phyloP scores from a whole-genome alignment of 805 yeast species.

The Candida rishiriensis region DNA sequence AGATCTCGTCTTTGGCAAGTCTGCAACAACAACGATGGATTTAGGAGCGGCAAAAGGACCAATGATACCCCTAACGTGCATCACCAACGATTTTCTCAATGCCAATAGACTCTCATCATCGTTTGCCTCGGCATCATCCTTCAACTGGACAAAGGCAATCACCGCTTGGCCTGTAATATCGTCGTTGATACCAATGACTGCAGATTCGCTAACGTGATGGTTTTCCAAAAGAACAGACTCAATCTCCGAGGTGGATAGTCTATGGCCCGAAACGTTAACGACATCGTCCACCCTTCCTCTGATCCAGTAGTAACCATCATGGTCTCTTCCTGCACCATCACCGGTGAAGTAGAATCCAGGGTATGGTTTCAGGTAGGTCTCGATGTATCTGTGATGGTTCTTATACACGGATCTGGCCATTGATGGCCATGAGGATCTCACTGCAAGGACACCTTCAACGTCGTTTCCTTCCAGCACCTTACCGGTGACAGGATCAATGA shows the following conservation, averaged over 20 bases:
- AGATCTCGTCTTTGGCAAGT: slow-evolving; percentile 96
- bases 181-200: slow-evolving; percentile 80
- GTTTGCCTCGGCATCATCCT: slow-evolving; percentile 39
- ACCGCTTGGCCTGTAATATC: slow-evolving; percentile 87
- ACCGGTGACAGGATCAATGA: slow-evolving; percentile 73
- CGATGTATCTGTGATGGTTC: slow-evolving; percentile 69
- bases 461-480: slow-evolving; percentile 62
- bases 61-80: slow-evolving; percentile 87
- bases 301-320: slow-evolving; percentile 82
- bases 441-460: slow-evolving; percentile 77
- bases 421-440: slow-evolving; percentile 77
- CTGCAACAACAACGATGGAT: slow-evolving; percentile 71
- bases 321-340: slow-evolving; percentile 85
- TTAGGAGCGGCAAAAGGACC: slow-evolving; percentile 98
- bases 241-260: slow-evolving; percentile 85
- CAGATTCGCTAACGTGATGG: slow-evolving; percentile 66
- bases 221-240: slow-evolving; percentile 80
- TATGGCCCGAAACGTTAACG: slow-evolving; percentile 81
- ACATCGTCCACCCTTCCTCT: slow-evolving; percentile 86
- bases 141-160: slow-evolving; percentile 74
- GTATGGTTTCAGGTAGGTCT: slow-evolving; percentile 79
- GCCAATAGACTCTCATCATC: slow-evolving; percentile 46
- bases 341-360: slow-evolving; percentile 83
- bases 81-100: slow-evolving; percentile 66
- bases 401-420: slow-evolving; percentile 80